Base-by-base conservation (phyloP, 2,329 filamentous ascomycete species). In the Xylariaceae sp. region DNA sequence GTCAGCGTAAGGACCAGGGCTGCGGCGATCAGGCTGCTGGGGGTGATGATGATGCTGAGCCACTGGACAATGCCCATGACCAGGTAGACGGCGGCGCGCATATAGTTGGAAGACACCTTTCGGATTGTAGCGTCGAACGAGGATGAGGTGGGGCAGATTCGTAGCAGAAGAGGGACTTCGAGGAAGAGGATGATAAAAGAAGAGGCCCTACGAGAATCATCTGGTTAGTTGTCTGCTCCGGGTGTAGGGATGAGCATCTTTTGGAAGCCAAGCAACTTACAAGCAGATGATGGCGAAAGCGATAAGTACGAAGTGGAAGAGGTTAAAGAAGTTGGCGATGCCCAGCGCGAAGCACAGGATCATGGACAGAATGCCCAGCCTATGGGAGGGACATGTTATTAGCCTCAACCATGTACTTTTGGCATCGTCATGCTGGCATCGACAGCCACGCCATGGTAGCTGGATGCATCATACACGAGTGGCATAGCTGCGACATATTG, bases 81-180 rank as follows among this genome's bases (percentile, higher is more conserved):
- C 41, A 68, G 66, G 67, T 98, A 98, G 60, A 94, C 83, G 41
- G 71, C 84, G 14, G 90, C 90, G 66, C 92, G 88, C 82, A 92
- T 94, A 71, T 89, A 97, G 72, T 96, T 97, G 43, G 89, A 94
- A 48, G 88, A 88, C 71, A 98, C 86, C 58, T 78, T 83, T 65
- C 90, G 88, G 64, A 98, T 90, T 61, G 88, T 83, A 51, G 69
- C 71, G 64, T 98, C 92, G 68, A 98, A 98, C 50, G 77, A 81
- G 49, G 82, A 66, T 11, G 90, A 97, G 5, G 92, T 98, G 42
- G 92, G 92, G 71, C 92, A 98, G 69, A 98, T 96, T 66, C 92
- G 86, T 46, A 98, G 82, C 41, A 98, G 85, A 43, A 97, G 82
- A 18, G 92, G 92, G 13, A 98, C 83, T 65, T 98, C 86, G 59